Conservation (phyloP, 352 stramenopile genomes). For the Globisporangium abappressorium region DNA sequence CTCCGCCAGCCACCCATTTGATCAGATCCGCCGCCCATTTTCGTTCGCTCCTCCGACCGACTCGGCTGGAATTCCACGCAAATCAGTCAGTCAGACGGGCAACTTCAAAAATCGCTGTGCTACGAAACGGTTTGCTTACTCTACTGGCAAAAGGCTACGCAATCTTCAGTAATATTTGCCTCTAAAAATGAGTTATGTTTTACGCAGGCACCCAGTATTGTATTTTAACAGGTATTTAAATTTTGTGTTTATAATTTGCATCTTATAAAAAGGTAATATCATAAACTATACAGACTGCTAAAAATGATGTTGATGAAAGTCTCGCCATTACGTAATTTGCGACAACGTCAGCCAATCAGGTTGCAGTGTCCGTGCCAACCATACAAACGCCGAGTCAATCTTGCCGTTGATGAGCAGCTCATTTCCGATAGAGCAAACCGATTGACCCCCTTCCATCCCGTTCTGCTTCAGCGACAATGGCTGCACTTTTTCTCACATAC, state of each 20-base stretch:
- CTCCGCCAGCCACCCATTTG: neutral
- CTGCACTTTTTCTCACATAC: neutral
- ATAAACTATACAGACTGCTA: neutral
- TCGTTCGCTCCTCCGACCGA: neutral
- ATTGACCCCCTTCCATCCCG: neutral
- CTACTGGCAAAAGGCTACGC: neutral
- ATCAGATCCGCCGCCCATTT: neutral
- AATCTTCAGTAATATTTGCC: neutral
- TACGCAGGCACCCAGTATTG: neutral
- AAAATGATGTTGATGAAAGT: conserved; percentile 1
- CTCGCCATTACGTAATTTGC: neutral
- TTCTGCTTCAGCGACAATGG: neutral
- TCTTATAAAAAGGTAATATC: neutral
- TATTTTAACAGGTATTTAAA: neutral
- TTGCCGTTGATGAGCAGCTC: neutral
- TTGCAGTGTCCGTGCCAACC: neutral
- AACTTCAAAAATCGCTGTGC: neutral
- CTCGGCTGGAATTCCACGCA: neutral
- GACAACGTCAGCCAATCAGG: neutral
- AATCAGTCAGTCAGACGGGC: neutral
- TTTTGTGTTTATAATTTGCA: neutral
- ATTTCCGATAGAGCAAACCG: neutral
- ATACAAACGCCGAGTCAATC: conserved; percentile 7
- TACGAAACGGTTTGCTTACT: neutral
- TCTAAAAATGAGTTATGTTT: neutral